phyloP scores from a whole-genome alignment of 345 rosid species.

The Populus simonii region DNA sequence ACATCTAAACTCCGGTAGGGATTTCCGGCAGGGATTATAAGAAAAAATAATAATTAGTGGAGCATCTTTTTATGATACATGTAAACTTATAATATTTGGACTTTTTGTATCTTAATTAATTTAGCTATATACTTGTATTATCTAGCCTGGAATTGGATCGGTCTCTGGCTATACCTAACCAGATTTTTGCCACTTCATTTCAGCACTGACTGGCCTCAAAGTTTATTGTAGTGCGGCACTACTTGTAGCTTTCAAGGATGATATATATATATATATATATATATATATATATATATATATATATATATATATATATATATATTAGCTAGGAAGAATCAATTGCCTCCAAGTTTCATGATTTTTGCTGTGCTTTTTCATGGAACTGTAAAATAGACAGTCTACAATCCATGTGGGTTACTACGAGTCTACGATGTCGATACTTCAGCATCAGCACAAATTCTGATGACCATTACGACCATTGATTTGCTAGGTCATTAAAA shows the following conservation, averaged over 20 bases:
- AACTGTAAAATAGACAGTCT: background rate
- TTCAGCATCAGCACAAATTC: background rate
- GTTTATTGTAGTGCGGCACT: too few species aligned
- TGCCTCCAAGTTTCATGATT: background rate
- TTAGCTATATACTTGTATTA: too few species aligned
- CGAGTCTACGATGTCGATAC: background rate
- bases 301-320: too few species aligned
- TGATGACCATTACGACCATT: background rate
- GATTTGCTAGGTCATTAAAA: background rate
- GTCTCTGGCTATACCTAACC: background rate
- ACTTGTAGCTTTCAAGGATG: background rate
- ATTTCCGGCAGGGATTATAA: too few species aligned
- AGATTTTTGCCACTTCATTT: background rate
- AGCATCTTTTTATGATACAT: too few species aligned
- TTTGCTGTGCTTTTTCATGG: background rate
- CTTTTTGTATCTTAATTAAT: too few species aligned
- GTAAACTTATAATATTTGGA: too few species aligned
- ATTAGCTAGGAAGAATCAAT: background rate
- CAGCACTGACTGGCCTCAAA: background rate
- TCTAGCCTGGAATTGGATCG: too few species aligned
- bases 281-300: too few species aligned
- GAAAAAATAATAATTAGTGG: too few species aligned
- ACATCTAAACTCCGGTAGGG: too few species aligned
- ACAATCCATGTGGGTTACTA: background rate
- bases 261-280: too few species aligned